Base-by-base conservation (phyloP, 768 basidiomycete genomes). In the Cytidiella melzeri region DNA sequence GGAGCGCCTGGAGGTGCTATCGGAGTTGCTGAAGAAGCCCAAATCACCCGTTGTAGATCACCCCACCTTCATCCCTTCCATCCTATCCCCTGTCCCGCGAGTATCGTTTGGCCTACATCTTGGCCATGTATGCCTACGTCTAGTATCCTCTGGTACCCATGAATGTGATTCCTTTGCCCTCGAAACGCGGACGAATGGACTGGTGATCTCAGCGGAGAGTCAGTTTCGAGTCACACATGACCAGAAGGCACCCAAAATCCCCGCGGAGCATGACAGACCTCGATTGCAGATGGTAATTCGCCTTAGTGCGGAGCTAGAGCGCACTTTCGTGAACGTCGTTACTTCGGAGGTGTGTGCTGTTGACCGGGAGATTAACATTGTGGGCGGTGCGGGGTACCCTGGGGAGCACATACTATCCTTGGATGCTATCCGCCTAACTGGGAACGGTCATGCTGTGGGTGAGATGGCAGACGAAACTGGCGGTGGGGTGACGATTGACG, bases 111-210 rank as follows among this genome's bases (percentile, higher is more conserved):
- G 75, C 27, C 30, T 79, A 20, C 68, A 70, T 20, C 69, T 81
- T 36, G 81, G 79, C 5, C 67, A 71, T 9, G 61, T 83, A 19
- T 71, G 69, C 41, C 71, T 67, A 3, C 74, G 77, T n/a, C 55
- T 86, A 11, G 69, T 79, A 28, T 78, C 77, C 34, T 48, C 63
- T 51, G 74, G 74, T 59, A 26, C 59, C 18, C 61, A 56, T n/a
- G 53, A 68, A 40, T 69, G 69, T 15, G 70, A 69, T 15, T 73
- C 77, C 28, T 73, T 76, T 39, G 75, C 74, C 0, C 55, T 86
- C 41, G 81, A 84, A 59, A 61, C 82, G 26, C 73, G 76, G 47
- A 79, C 74, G 4, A 73, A 78, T 55, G 82, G 82, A 12, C 67
- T 83, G 42, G 54, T 64, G 2, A 47, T 75, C 3, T 68, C 72